phyloP scores from a whole-genome alignment of 2,329 filamentous ascomycete species.

The Aureobasidium pullulans region DNA sequence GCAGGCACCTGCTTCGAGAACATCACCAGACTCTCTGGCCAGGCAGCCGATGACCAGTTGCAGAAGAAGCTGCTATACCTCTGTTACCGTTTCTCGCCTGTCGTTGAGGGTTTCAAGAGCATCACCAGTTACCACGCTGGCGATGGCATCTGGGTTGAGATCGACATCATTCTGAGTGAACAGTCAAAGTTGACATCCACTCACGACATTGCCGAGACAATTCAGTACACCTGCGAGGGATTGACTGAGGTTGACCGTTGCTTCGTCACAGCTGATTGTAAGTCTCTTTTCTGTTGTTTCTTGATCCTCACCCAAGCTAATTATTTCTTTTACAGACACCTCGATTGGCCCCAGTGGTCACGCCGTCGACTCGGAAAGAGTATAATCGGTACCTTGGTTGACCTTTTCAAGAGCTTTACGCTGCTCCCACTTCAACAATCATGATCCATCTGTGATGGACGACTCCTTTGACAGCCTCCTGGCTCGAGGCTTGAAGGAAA shows the following conservation, averaged over 20 bases:
- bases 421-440: not conserved
- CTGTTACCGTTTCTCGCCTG: conserved; percentile 39
- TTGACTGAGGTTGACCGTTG: conserved; percentile 46
- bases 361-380: conserved; percentile 25
- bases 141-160: conserved; percentile 56
- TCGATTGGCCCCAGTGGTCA: conserved; percentile 35
- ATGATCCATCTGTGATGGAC: not conserved
- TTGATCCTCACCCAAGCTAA: conserved; percentile 2
- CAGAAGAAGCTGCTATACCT: conserved; percentile 53
- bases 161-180: conserved; percentile 52
- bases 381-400: not conserved
- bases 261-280: conserved; percentile 46
- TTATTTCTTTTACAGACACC: conserved; percentile 23
- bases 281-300: conserved; percentile 19
- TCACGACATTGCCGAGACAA: conserved; percentile 55
- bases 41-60: conserved; percentile 45
- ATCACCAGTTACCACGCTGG: conserved; percentile 52
- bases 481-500: not conserved
- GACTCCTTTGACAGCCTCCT: not conserved
- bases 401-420: too few relatives aligned
- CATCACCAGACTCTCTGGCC: conserved; percentile 52
- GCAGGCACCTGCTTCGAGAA: conserved; percentile 54
- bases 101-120: conserved; percentile 31
- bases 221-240: conserved; percentile 56
- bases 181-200: conserved; percentile 44